Evolutionary conservation across 1,284 basidiomycete genomes (phyloP).

Genomic region (Leccinum variabile): DNA sequence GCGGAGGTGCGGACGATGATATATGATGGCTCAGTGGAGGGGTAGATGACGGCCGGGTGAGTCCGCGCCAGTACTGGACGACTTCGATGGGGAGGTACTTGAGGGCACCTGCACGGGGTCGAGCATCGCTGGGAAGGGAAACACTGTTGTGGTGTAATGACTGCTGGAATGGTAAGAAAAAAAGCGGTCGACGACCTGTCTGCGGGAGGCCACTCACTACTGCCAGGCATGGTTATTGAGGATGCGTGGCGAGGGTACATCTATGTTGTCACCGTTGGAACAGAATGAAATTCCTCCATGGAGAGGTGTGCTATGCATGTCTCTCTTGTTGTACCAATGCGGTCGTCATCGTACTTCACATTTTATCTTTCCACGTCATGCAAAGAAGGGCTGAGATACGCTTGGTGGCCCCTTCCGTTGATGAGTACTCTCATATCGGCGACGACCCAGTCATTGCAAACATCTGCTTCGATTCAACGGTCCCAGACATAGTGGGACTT

Average conservation of each 20-base stretch:
- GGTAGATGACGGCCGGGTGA: too few species aligned
- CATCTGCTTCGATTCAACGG: conserved; percentile 5
- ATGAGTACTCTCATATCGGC: not conserved
- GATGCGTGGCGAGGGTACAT: not conserved
- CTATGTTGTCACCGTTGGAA: not conserved
- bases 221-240: not conserved
- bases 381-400: too few species aligned
- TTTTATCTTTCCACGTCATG: too few species aligned
- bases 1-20: too few species aligned
- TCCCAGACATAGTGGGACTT: not conserved
- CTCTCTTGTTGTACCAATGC: not conserved
- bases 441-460: not conserved
- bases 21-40: too few species aligned
- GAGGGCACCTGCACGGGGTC: conserved; percentile 21
- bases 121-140: conserved; percentile 11
- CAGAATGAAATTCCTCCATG: too few species aligned
- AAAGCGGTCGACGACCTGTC: not conserved
- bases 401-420: not conserved
- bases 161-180: conserved; percentile 8
- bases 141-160: not conserved
- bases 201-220: conserved; percentile 2
- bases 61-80: conserved; percentile 13
- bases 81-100: conserved; percentile 26
- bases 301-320: too few species aligned
- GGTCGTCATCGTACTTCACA: too few species aligned